A percentile compares a stretch with the other conserved stretches of the same genome.
Evolutionary conservation across 345 rosid genomes (phyloP).

Genomic region (Angophora floribunda): DNA sequence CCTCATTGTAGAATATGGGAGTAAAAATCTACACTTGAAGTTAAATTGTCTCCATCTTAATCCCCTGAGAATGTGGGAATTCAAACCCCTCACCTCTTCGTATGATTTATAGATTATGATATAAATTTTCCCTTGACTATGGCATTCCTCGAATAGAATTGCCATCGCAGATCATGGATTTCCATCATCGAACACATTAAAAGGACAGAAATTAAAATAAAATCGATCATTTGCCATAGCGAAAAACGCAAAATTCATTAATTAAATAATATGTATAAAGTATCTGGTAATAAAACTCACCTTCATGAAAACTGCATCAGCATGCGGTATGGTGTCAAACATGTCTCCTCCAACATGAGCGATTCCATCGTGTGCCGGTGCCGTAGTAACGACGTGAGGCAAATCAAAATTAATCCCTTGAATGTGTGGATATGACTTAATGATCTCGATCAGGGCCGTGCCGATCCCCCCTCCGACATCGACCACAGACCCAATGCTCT

Average conservation of each 20-base stretch:
- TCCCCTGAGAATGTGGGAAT: no score
- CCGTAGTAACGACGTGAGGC: constrained; percentile 7
- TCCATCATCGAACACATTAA: background rate
- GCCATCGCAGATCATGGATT: background rate
- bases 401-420: constrained; percentile 9
- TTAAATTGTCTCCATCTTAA: no score
- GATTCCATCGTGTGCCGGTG: background rate
- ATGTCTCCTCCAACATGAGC: constrained; percentile 10
- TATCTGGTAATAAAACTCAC: background rate
- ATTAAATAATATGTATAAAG: background rate
- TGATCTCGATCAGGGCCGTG: background rate
- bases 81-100: background rate
- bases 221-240: background rate
- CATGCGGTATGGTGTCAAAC: constrained; percentile 6
- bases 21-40: no score
- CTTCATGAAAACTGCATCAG: constrained; percentile 9
- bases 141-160: background rate
- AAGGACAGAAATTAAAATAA: background rate
- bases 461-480: constrained; percentile 20
- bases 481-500: background rate
- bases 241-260: background rate
- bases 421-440: background rate
- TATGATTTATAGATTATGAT: background rate
- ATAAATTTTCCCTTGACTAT: background rate
- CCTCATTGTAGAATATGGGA: no score